These are phyloP conservation scores for Golubevia sp. DNA, from an alignment of 1,284 basidiomycete genomes.

Conservation along the genomic window DNA sequence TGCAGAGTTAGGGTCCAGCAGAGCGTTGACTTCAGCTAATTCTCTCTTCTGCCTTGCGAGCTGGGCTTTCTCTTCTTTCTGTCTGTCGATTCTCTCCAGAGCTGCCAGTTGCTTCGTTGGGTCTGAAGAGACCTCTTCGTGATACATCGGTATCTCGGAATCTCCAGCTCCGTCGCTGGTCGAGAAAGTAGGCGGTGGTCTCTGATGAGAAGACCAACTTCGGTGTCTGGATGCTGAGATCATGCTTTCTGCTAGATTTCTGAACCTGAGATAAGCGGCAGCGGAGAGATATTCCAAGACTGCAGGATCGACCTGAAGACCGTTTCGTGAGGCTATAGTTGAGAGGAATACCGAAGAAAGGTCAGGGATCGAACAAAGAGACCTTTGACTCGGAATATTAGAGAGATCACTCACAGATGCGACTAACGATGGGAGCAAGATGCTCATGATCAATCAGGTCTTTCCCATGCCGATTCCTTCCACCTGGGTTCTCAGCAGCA, in stretches of 20 bases:
- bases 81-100: conserved; percentile 45
- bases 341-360: too few species aligned
- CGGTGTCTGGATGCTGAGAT: conserved; percentile 50
- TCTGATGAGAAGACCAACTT: conserved; percentile 49
- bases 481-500: neutral
- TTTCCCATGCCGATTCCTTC: neutral
- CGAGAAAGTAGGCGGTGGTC: conserved; percentile 33
- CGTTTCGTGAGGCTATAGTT: conserved; percentile 8
- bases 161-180: neutral
- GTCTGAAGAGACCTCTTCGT: conserved; percentile 45
- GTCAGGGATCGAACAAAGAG: too few species aligned
- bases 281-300: conserved; percentile 54
- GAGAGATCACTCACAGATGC: neutral
- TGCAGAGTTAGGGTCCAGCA: conserved; percentile 14
- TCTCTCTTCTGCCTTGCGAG: conserved; percentile 41
- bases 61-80: conserved; percentile 42
- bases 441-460: neutral
- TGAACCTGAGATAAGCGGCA: conserved; percentile 44
- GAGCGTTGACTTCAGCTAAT: conserved; percentile 32
- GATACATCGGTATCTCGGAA: conserved; percentile 36
- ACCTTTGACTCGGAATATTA: too few species aligned
- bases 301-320: conserved; percentile 47
- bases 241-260: conserved; percentile 55
- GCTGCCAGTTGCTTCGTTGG: conserved; percentile 48
- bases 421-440: neutral